Conservation (phyloP, 2,329 filamentous ascomycete genomes). For the Neocucurbitaria cava region DNA sequence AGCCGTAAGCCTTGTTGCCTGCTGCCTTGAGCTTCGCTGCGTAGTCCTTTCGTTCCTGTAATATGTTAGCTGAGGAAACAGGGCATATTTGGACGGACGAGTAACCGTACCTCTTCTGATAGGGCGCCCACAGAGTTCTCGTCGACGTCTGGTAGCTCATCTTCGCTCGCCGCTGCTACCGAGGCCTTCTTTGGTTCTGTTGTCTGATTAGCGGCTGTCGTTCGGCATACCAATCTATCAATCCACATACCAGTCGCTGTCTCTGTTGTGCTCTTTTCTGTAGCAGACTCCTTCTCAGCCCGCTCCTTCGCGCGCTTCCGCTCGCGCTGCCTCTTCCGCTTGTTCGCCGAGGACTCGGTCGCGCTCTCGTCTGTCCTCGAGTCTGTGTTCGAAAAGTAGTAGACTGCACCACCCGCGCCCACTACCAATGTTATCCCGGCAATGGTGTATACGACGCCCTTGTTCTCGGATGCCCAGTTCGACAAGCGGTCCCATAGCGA, state of each 20-base stretch:
- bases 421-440: conserved; percentile 92
- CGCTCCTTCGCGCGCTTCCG: conserved; percentile 84
- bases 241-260: conserved; percentile 40
- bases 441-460: conserved; percentile 93
- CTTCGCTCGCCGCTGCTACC: conserved; percentile 47
- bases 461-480: conserved; percentile 93
- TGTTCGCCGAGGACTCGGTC: conserved; percentile 47
- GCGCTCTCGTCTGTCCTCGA: conserved; percentile 53
- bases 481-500: conserved; percentile 90
- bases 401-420: conserved; percentile 88
- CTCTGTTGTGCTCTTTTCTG: conserved; percentile 40
- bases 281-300: conserved; percentile 58
- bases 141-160: conserved; percentile 59
- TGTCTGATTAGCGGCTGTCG: conserved; percentile 14
- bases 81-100: not conserved
- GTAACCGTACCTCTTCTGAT: conserved; percentile 49
- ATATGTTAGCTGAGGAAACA: conserved; percentile 43
- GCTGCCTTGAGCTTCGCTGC: conserved; percentile 92
- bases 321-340: conserved; percentile 89
- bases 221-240: not conserved
- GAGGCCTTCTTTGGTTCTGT: conserved; percentile 46
- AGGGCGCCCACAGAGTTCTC: conserved; percentile 53
- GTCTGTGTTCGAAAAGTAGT: conserved; percentile 73
- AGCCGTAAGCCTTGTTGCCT: conserved; percentile 94
- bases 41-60: conserved; percentile 80